phyloP scores from a whole-genome alignment of 2,329 filamentous ascomycete genomes.

The Botryotinia globosa region DNA sequence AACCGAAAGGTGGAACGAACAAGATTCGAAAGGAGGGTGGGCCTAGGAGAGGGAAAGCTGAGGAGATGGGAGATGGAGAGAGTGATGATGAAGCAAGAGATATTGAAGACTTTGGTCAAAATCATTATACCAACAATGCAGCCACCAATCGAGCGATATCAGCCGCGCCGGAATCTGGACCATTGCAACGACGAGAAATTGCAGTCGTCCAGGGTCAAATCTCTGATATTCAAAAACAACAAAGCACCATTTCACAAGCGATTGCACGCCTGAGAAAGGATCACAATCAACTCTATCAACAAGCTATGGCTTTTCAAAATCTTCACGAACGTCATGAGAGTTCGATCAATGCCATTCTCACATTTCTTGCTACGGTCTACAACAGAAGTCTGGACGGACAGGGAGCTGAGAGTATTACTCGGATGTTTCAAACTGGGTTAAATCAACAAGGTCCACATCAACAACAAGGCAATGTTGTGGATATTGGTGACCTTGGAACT shows the following conservation, averaged over 20 bases:
- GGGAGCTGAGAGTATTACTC: conserved; percentile 72
- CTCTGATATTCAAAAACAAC: conserved; percentile 77
- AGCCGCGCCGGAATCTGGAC: conserved; percentile 41
- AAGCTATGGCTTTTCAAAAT: conserved; percentile 84
- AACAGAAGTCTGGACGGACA: conserved; percentile 88
- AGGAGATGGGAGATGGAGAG: conserved; percentile 65
- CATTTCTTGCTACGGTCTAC: conserved; percentile 95
- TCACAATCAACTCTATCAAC: conserved; percentile 82
- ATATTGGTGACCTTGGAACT: conserved; percentile 54
- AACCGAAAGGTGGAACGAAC: conserved; percentile 71
- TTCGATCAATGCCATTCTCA: conserved; percentile 97
- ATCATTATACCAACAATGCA: conserved; percentile 41
- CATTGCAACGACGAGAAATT: conserved; percentile 69
- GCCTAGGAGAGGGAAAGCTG: conserved; percentile 50
- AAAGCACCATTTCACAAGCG: conserved; percentile 78
- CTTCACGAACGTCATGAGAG: conserved; percentile 96
- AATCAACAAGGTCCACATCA: conserved; percentile 52
- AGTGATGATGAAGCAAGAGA: conserved; percentile 63
- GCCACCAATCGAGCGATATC: conserved; percentile 42
- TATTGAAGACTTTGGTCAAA: conserved; percentile 38
- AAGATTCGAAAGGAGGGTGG: conserved; percentile 52
- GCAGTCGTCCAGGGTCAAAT: conserved; percentile 76
- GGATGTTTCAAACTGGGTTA: conserved; percentile 77
- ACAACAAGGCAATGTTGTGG: conserved; percentile 57
- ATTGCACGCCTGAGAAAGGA: conserved; percentile 79